Evolutionary conservation across 495 filamentous ascomycete genomes (phyloP), one percentile per base, ranked within the genome.

Genomic region (Trichocladium uniseriatum): DNA sequence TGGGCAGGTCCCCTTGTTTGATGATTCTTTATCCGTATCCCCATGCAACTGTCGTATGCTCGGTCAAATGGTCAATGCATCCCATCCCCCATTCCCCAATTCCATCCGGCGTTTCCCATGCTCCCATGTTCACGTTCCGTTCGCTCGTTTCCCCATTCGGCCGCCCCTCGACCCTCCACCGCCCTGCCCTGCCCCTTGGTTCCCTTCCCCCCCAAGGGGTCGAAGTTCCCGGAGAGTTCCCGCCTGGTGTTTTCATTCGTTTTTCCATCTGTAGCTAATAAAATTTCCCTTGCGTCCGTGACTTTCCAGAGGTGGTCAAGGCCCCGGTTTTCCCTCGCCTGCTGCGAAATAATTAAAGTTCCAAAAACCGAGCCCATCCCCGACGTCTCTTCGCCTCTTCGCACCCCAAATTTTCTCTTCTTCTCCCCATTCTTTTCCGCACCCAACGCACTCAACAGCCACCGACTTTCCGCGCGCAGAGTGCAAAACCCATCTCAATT

Each of bases 311-410:
- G 41, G 47, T 62, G 60, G 55, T 56, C 59, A 68, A 21, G 46
- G 69, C 67, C 72, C 72, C 68, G 66, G 65, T 73, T 75, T 75
- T 72, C n/a, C n/a, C n/a, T 63, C 59, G 62, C 60, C 63, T 61
- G 59, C 66, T 61, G 61, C 60, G 53, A 63, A 69, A 64, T 60
- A 48, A 56, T n/a, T n/a, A 51, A 48, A 37, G 47, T 60, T 54
- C 55, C 59, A 67, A 71, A 70, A 67, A 63, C 59, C 62, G 65
- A 70, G 64, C 61, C 66, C 72, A 71, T 71, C 64, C n/a, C n/a
- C n/a, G n/a, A n/a, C n/a, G n/a, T 47, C 56, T 48, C 57, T 36
- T 48, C 49, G 61, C 68, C 58, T 44, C 56, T 58, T 34, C 48
- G 52, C 61, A 61, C 61, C 64, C 56, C 62, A 49, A 60, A 63